Base-by-base conservation (phyloP, 768 basidiomycete genomes). In the Psilocybe cyanescens region DNA sequence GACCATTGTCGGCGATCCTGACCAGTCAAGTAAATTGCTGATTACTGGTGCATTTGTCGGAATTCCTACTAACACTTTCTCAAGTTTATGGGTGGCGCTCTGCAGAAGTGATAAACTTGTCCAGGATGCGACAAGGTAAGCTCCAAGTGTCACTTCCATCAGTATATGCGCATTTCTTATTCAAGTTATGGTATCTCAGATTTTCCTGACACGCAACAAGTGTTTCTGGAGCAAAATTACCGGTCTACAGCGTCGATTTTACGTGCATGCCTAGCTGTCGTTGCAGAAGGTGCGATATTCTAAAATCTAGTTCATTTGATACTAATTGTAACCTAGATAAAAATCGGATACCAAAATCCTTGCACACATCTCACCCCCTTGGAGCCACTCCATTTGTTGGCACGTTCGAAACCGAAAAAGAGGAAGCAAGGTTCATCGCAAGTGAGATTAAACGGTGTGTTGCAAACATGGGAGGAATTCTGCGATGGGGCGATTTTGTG, bases 1-100 rank as follows among this genome's bases (percentile, higher is more conserved):
- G 29, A 93, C 89, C 3, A 83, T 95, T 44, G 93, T 96, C 2
- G 94, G 94, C 0, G 94, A 96, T 75, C 94, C 94, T 0, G 94
- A 96, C 72, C 94, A 96, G 70, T 93, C 92, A 0, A 95, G 89
- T 88, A 65, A 46, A 64, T 64, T 31, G 19, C 52, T 2, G 17
- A 47, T 19, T 11, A 28, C 29, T 39, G 33, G 56, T 33, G 11
- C 14, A 12, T 33, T 41, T n/a, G 11, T 41, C 11, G 8, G 12
- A 16, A 17, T 53, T 3, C 8, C 48, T 31, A 46, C 35, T 29
- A 24, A 59, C 55, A 65, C n/a, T 50, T 11, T 31, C 53, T 64
- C 17, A 59, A 88, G 86, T 94, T 45, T 94, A 94, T 66, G 92
- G 92, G 8, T 96, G 94, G 94, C 83, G 94, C 11, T 88, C 90